Evolutionary conservation across 371 early-diverging fungal species (phyloP), one percentile per base, ranked within the genome.

Genomic region (Mortierella sp.): DNA sequence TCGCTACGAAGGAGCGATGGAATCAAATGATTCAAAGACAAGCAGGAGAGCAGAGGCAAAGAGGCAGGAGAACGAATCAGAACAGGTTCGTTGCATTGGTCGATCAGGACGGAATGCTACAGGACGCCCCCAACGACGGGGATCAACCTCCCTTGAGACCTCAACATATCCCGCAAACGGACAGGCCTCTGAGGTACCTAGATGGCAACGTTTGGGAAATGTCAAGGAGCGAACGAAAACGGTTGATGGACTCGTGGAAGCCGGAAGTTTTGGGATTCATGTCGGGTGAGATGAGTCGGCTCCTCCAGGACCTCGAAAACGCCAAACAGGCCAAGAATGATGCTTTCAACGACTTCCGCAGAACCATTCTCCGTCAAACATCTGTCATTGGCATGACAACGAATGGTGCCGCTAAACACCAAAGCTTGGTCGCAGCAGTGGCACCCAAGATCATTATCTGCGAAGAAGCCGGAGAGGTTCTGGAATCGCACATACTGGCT

Each of bases 401-500:
- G 27, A 81, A 65, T 27, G 86, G 85, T 28, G 85, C 84, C 1
- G 85, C 87, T 22, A 82, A 82, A 52, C 25, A n/a, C 29, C 89
- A 89, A 25, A 76, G 79, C 48, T 54, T 89, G 5, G 52, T 88
- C 16, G 73, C 69, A 40, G 81, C 79, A 2, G 78, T 89, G 21
- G 71, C 74, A 2, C 90, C 90, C 3, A 76, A 78, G 21, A 68
- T 90, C 27, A 83, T 90, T 73, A 82, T 90, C 9, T 87, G 88
- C 21, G 93, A 92, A 74, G 93, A 92, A 76, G 92, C 92, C 0
- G 93, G 91, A 5, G 92, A 92, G 69, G 89, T 91, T 54, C 66
- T 92, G 22, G 93, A 92, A 65, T 82, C 90, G 0, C 91, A 92
- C 60, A 85, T 90, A 25, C 67, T 91, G 12, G 69, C 90, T 10